Evolutionary conservation across 257 asterid genomes (phyloP), one percentile per base, ranked within the genome.

Genomic region (Nemophila menziesii): DNA sequence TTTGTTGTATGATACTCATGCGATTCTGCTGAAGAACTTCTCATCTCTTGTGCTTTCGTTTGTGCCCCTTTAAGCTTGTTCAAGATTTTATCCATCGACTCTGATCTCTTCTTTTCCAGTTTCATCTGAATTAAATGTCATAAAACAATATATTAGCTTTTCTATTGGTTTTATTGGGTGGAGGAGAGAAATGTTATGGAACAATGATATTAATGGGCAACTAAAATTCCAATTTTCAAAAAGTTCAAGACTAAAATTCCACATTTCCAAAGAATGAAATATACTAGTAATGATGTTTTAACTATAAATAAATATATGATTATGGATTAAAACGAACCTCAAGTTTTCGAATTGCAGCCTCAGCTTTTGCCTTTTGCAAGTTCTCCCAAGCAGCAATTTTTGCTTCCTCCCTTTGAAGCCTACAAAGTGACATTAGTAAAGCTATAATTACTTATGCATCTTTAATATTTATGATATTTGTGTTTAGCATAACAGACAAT

Each of bases 81-180:
- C 64, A 64, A 44, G 44, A 83, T 77, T 56, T 68, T 79, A 57
- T 83, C 86, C 86, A 77, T 71, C 8, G 82, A 77, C 9, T 77
- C 59, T 1, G 83, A 74, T 63, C 90, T 70, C 62, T 63, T 77
- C 69, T 69, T 83, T 56, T 79, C 92, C 8, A 83, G 72, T 56
- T 77, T 77, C 86, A 83, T 72, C 94, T 83, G 70, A 37, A 33
- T 2, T 8, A 42, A 24, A 52, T 42, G 23, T 39, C 14, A 39
- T 19, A 6, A 19, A 22, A 18, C 12, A 40, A 11, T 14, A 19
- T 16, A 9, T 4, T 40, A 20, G 21, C 22, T 16, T 19, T 2
- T 39, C n/a, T n/a, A n/a, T 3, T 36, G 1, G 11, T 5, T 36
- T 17, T 3, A 5, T 6, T 5, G 15, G 12, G 40, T 36, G 3